Evolutionary conservation across 495 filamentous ascomycete species (phyloP).

Genomic region (Pseudevernia furfuracea): DNA sequence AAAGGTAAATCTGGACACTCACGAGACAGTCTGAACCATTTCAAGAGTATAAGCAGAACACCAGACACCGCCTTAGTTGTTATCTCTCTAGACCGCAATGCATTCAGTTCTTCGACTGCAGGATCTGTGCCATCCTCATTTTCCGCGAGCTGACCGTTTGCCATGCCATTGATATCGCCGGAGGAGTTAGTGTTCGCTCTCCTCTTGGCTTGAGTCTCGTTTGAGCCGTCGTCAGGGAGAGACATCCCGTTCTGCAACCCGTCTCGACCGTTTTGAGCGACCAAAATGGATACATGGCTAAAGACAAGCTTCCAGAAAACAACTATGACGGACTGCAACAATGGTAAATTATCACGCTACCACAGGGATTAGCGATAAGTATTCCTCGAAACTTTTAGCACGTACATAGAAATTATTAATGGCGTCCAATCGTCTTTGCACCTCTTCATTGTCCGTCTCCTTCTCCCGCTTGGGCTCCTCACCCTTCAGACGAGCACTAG

Average conservation of each 20-base stretch:
- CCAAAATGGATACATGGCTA: constrained; percentile 58
- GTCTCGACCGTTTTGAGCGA: constrained; percentile 47
- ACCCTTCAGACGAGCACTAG: constrained; percentile 27
- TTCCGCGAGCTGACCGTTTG: constrained; percentile 27
- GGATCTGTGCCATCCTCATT: constrained; percentile 34
- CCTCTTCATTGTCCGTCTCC: constrained; percentile 49
- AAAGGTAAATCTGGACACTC: constrained; percentile 31
- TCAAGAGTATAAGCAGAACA: constrained; percentile 73
- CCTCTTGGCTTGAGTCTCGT: constrained; percentile 20
- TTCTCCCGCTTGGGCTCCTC: constrained; percentile 36
- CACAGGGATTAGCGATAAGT: constrained; percentile 24
- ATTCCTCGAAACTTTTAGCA: constrained; percentile 20
- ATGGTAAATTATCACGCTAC: constrained; percentile 65
- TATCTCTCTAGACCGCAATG: constrained; percentile 72
- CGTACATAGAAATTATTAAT: constrained; percentile 83
- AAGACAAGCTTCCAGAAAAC: constrained; percentile 83
- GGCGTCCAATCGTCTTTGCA: constrained; percentile 59
- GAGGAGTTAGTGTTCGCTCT: constrained; percentile 28
- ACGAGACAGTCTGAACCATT: constrained; percentile 97
- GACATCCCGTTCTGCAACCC: constrained; percentile 36
- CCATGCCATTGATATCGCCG: constrained; percentile 29
- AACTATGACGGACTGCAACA: constrained; percentile 90
- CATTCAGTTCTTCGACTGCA: constrained; percentile 67
- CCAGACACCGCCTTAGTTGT: constrained; percentile 84
- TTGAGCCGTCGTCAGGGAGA: constrained; percentile 28